Evolutionary conservation across 2,329 filamentous ascomycete species (phyloP).

Genomic region (Neurospora sp.): DNA sequence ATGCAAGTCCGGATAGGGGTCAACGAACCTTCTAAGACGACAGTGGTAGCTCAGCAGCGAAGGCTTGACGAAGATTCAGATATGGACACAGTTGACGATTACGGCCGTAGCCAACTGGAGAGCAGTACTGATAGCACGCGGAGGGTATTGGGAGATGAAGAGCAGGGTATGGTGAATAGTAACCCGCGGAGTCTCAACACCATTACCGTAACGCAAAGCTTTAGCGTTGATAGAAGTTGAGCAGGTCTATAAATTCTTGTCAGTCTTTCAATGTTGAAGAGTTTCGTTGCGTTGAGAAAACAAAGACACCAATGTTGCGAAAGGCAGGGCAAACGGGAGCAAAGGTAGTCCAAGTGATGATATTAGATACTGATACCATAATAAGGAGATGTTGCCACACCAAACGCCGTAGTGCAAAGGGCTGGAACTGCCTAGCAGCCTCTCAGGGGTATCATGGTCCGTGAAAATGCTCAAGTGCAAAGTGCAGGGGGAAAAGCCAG

Average conservation of each 20-base stretch:
- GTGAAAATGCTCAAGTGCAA: neutral
- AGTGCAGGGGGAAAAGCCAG: neutral
- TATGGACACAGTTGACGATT: conserved; percentile 8
- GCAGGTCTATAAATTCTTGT: neutral
- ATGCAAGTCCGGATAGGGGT: conserved; percentile 6
- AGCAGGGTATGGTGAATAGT: neutral
- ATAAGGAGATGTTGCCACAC: neutral
- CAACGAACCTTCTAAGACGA: conserved; percentile 6
- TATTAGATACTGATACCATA: neutral
- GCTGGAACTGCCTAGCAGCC: neutral
- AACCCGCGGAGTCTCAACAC: neutral
- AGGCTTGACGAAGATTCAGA: conserved; percentile 1
- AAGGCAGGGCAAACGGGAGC: neutral
- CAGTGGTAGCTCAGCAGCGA: conserved; percentile 1
- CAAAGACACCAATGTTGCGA: neutral
- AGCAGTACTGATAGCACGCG: neutral
- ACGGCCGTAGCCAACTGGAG: neutral
- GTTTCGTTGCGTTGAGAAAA: neutral
- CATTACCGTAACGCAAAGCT: neutral
- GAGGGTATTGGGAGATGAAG: neutral
- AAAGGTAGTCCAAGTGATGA: neutral
- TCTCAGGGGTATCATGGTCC: neutral
- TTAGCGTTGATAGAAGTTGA: neutral
- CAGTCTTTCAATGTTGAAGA: neutral
- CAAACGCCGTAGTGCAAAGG: neutral